phyloP scores from a whole-genome alignment of 768 basidiomycete genomes.

The Xerocomellus intermedius region DNA sequence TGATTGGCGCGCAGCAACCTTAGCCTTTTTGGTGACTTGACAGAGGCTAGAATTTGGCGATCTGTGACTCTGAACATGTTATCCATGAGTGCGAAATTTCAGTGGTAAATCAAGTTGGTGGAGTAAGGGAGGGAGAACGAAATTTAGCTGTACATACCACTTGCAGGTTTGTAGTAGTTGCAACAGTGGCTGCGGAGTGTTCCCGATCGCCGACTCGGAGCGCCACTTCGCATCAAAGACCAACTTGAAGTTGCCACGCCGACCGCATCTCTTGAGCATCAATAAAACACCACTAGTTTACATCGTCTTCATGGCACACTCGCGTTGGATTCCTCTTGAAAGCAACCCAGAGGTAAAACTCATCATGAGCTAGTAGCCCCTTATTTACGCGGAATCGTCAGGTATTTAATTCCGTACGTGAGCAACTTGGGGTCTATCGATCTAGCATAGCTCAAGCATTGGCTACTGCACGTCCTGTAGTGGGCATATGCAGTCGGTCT shows the following conservation, averaged over 20 bases:
- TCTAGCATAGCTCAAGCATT: neutral
- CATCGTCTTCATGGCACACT: slow-evolving; percentile 17
- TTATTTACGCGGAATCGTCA: slow-evolving; percentile 10
- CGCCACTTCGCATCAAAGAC: neutral
- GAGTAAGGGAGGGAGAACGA: too few species aligned
- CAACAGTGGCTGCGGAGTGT: too few species aligned
- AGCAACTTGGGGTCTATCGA: neutral
- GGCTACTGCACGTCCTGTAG: slow-evolving; percentile 29
- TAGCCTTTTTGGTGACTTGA: too few species aligned
- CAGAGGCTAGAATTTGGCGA: too few species aligned
- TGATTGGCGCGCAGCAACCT: too few species aligned
- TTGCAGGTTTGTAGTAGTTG: too few species aligned
- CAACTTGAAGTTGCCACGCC: neutral
- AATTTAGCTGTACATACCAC: too few species aligned
- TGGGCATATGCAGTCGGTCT: slow-evolving; percentile 75
- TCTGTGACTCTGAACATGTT: too few species aligned
- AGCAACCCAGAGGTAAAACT: slow-evolving; percentile 58
- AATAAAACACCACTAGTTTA: neutral
- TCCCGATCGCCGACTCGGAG: neutral
- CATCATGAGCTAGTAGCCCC: neutral
- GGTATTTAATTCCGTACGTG: slow-evolving; percentile 34
- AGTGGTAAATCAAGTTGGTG: too few species aligned
- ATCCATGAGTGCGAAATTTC: too few species aligned
- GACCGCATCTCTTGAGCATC: neutral
- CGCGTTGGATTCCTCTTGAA: slow-evolving; percentile 78